These are phyloP conservation scores for Didymella pinodella DNA, from an alignment of 2,329 filamentous ascomycete genomes.

Conservation along the genomic window DNA sequence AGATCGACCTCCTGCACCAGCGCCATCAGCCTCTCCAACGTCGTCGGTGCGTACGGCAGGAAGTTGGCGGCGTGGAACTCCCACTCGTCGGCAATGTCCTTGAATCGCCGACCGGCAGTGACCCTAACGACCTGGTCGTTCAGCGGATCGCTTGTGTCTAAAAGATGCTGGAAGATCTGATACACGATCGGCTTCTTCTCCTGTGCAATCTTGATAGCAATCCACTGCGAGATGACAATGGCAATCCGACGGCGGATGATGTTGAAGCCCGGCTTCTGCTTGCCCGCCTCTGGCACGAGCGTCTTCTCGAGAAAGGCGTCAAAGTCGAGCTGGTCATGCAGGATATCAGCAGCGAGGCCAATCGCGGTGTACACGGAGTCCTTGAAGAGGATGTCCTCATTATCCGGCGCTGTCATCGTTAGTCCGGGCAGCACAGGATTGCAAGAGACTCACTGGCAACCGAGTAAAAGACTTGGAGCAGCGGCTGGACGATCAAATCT, in stretches of 20 bases:
- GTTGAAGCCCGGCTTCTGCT: slow-evolving; percentile 72
- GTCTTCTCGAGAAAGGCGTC: slow-evolving; percentile 78
- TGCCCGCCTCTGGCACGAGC: slow-evolving; percentile 80
- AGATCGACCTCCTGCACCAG: slow-evolving; percentile 82
- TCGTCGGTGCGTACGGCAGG: slow-evolving; percentile 76
- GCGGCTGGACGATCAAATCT: slow-evolving; percentile 76
- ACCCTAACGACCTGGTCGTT: slow-evolving; percentile 94
- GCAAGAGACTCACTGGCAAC: slow-evolving; percentile 67
- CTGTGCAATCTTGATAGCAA: slow-evolving; percentile 75
- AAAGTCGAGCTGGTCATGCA: slow-evolving; percentile 82
- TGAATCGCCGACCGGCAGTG: slow-evolving; percentile 86
- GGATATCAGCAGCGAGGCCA: slow-evolving; percentile 80
- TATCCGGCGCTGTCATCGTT: slow-evolving; percentile 58
- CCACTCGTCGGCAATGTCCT: slow-evolving; percentile 82
- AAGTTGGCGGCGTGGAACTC: slow-evolving; percentile 79
- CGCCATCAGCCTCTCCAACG: slow-evolving; percentile 75
- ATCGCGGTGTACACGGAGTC: slow-evolving; percentile 95
- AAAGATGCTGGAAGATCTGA: slow-evolving; percentile 85
- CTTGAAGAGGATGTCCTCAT: slow-evolving; percentile 79
- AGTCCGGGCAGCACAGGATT: slow-evolving; percentile 9
- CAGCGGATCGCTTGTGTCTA: slow-evolving; percentile 76
- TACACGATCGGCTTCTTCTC: slow-evolving; percentile 78
- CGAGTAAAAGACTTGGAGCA: slow-evolving; percentile 82
- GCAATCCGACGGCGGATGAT: slow-evolving; percentile 86
- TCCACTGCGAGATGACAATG: slow-evolving; percentile 90